A percentile compares a stretch with the other conserved stretches of the same genome.
These are phyloP conservation scores for Penicillium lividum DNA, from an alignment of 495 filamentous ascomycete genomes.

Conservation along the genomic window DNA sequence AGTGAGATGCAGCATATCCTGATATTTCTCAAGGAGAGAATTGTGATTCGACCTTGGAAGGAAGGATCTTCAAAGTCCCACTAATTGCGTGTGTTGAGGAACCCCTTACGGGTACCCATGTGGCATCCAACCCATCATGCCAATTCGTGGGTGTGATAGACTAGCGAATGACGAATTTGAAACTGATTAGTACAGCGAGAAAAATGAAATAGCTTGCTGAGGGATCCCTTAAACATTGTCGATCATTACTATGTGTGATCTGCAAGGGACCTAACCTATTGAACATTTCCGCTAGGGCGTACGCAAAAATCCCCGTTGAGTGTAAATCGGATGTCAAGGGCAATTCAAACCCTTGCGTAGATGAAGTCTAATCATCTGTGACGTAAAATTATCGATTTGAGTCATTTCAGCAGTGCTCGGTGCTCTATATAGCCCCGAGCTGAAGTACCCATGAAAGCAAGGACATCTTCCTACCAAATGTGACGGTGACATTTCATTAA, in stretches of 20 bases:
- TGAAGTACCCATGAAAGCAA: neutral
- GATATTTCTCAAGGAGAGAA: neutral
- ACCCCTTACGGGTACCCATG: neutral
- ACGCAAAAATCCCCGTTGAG: neutral
- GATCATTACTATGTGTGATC: conserved; percentile 3
- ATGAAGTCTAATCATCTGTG: neutral
- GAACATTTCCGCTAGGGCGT: neutral
- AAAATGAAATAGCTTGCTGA: neutral
- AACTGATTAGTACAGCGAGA: neutral
- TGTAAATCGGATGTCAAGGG: neutral
- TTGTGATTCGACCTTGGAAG: neutral
- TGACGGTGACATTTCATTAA: neutral
- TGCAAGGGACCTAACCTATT: neutral
- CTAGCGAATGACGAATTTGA: neutral
- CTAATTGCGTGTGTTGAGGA: neutral
- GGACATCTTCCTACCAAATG: neutral
- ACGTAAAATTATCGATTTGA: neutral
- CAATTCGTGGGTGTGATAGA: neutral
- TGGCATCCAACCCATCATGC: neutral
- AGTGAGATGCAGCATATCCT: neutral
- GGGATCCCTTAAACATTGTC: neutral
- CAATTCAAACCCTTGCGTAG: conserved; percentile 1
- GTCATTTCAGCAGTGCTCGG: neutral
- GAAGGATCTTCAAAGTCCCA: neutral
- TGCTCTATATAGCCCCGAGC: neutral